Evolutionary conservation across 495 filamentous ascomycete genomes (phyloP), one percentile per base, ranked within the genome.

Genomic region (Glonium stellatum): DNA sequence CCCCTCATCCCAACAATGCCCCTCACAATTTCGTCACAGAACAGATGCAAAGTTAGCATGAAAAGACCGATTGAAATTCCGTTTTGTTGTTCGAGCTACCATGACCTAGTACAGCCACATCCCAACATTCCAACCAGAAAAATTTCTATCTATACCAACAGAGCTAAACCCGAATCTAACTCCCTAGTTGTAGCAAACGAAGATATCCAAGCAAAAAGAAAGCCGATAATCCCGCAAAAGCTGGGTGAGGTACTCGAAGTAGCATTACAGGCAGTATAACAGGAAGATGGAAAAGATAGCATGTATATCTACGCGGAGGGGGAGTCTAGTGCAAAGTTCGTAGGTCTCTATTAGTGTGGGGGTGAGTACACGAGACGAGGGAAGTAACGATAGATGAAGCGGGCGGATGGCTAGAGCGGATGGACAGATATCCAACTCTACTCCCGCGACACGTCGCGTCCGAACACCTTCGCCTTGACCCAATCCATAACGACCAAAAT

Each of bases 391-490:
- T 44, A 44, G 13, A 44, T 11, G 39, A 15, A 18, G 27, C 3
- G 27, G 27, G 6, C 27, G 27, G 27, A 6, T 31, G 27, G 27
- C 6, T 31, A 6, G 27, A 31, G 6, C 27, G 27, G 6, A 2
- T 31, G 39, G 12, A 51, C 22, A n/a, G 21, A 34, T 23, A 51
- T 34, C 15, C 13, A 36, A 27, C 37, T 77, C 77, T 87, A 96
- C 81, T 95, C 92, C 66, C 92, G 84, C 39, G 92, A 96, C 51
- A 97, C 89, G 70, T 97, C 93, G 74, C 93, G 89, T 50, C 93
- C 93, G 72, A 97, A 97, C 31, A 91, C 73, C 77, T 90, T 92
- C 53, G 92, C 87, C 82, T 99, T 99, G 68, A 90, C 69, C 93
- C 93, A 99, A 74, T 99, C 93, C 66, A 95, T 77, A 63, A 89